Percentiles rank a stretch among this genome's conserved stretches.
Conservation (phyloP, 2,329 filamentous ascomycete genomes). For the Trichoderma koningiopsis region DNA sequence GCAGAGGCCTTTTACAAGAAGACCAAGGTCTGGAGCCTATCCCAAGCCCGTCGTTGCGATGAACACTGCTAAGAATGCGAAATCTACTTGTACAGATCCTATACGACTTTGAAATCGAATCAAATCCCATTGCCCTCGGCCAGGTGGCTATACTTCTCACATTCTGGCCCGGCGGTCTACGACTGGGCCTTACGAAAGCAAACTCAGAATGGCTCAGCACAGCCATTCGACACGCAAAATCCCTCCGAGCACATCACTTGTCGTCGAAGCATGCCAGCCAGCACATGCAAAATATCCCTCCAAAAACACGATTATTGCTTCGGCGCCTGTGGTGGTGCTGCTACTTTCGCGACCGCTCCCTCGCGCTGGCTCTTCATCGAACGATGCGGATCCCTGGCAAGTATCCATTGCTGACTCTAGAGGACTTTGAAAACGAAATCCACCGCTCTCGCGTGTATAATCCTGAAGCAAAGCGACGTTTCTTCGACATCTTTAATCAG, state of each 20-base stretch:
- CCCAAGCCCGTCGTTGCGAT: background rate
- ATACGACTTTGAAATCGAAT: constrained; percentile 23
- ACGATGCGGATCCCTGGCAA: constrained; percentile 47
- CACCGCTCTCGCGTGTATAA: constrained; percentile 22
- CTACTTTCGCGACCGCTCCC: constrained; percentile 52
- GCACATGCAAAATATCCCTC: constrained; percentile 27
- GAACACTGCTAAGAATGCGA: background rate
- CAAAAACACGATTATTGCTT: constrained; percentile 38
- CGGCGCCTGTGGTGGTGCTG: constrained; percentile 56
- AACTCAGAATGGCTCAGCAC: constrained; percentile 15
- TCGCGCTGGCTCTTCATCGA: constrained; percentile 51
- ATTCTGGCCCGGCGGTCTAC: constrained; percentile 11
- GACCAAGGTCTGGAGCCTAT: constrained; percentile 12
- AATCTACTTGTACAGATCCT: background rate
- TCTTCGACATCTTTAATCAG: constrained; percentile 15
- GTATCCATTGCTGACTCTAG: constrained; percentile 29
- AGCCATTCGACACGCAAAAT: constrained; percentile 32
- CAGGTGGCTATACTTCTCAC: constrained; percentile 17
- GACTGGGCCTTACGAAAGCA: background rate
- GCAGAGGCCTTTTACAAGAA: constrained; percentile 25
- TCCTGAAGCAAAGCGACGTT: constrained; percentile 3
- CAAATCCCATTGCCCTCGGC: constrained; percentile 12
- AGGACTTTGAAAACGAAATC: constrained; percentile 43
- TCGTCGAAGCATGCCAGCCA: background rate
- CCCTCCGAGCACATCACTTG: constrained; percentile 17